Evolutionary conservation across 257 asterid genomes (phyloP).

Genomic region (Oldenlandia corymbosa): DNA sequence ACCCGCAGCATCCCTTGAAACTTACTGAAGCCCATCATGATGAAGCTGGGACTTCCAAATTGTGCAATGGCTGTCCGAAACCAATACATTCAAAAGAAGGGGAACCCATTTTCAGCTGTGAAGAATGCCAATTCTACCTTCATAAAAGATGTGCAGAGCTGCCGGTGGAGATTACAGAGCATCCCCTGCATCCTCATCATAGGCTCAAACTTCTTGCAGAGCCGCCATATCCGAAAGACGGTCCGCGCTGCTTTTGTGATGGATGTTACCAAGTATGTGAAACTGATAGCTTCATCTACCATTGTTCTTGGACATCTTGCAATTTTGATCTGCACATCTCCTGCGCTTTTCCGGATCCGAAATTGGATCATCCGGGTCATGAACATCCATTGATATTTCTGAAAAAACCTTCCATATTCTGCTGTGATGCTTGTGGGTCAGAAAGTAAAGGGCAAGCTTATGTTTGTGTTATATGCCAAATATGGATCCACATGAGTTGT

Average conservation of each 20-base stretch:
- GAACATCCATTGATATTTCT: background rate
- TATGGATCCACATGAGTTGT: slow-evolving; percentile 12
- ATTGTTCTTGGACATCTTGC: slow-evolving; percentile 1
- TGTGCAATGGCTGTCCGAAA: background rate
- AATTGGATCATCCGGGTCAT: no score
- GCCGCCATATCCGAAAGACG: background rate
- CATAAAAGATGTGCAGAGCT: background rate
- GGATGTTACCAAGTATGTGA: background rate
- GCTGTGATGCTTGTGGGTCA: slow-evolving; percentile 13
- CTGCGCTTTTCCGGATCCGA: background rate
- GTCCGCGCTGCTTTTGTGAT: background rate
- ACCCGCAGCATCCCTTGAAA: background rate
- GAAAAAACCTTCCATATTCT: background rate
- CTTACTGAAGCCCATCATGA: background rate
- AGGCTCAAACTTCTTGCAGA: background rate
- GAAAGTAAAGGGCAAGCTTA: slow-evolving; percentile 7
- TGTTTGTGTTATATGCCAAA: background rate
- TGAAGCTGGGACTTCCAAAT: background rate
- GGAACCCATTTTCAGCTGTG: background rate
- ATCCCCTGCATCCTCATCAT: slow-evolving; percentile 4
- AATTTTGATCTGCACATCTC: background rate
- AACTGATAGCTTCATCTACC: slow-evolving; percentile 3
- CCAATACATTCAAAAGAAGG: background rate
- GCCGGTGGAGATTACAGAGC: background rate
- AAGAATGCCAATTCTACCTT: background rate